Conservation (phyloP, 352 stramenopile species). For the Phytopythium delawarense region DNA sequence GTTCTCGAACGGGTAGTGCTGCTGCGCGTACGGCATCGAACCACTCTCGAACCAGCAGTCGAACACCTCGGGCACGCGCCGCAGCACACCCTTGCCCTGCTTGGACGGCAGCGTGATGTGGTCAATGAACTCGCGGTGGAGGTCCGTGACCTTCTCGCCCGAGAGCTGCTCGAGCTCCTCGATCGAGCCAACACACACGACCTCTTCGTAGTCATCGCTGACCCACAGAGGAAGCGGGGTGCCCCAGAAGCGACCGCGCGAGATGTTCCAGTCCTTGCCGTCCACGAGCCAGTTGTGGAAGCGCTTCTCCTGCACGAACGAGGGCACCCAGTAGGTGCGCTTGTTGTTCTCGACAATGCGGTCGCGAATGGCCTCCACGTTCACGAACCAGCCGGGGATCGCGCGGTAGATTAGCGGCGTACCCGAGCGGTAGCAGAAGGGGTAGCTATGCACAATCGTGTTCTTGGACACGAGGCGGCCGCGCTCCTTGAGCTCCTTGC, state of each 20-base stretch:
- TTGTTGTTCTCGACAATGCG: slow-evolving; percentile 90
- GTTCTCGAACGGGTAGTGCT: slow-evolving; percentile 99
- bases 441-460: slow-evolving; percentile 97
- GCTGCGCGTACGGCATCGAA: slow-evolving; percentile 99
- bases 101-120: slow-evolving; percentile 97
- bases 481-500: slow-evolving; percentile 91
- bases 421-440: slow-evolving; percentile 99
- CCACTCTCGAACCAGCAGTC: slow-evolving; percentile 99
- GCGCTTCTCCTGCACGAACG: slow-evolving; percentile 97
- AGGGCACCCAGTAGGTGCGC: slow-evolving; percentile 78
- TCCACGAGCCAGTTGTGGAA: slow-evolving; percentile 99
- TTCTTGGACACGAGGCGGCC: slow-evolving; percentile 97
- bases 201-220: slow-evolving; percentile 96
- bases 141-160: slow-evolving; percentile 90
- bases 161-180: slow-evolving; percentile 95
- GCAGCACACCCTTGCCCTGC: slow-evolving; percentile 81
- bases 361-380: slow-evolving; percentile 97
- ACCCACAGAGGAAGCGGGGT: slow-evolving; percentile 99
- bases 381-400: slow-evolving; percentile 99
- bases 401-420: slow-evolving; percentile 99
- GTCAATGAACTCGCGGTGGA: slow-evolving; percentile 99
- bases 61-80: slow-evolving; percentile 92
- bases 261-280: slow-evolving; percentile 99
- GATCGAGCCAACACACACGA: slow-evolving; percentile 97
- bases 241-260: slow-evolving; percentile 98